Evolutionary conservation across 2,329 filamentous ascomycete genomes (phyloP), one percentile per base, ranked within the genome.

Genomic region (Zasmidium citrigriseum): DNA sequence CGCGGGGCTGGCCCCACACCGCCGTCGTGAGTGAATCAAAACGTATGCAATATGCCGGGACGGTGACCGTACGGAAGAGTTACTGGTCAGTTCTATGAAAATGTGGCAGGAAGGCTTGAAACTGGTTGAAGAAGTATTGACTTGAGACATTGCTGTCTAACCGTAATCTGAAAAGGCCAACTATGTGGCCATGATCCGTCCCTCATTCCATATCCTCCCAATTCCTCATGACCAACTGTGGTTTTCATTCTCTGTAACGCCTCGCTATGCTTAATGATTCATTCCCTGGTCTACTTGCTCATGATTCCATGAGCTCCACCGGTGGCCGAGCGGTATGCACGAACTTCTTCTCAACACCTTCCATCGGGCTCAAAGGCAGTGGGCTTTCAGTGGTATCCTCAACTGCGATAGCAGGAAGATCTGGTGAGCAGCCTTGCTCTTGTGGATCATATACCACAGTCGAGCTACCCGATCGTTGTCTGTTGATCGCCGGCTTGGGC

Each of bases 381-480:
- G 78, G 76, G 24, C 70, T 76, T 27, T 72, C 75, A 2, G 77
- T 84, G 12, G 82, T 85, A 71, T 88, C 85, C 70, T 86, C 84
- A 1, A 88, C 84, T 67, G 84, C 82, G 38, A 88, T 86, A 1
- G 83, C 84, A 1, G 86, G 86, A 41, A 88, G 71, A 62, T 80
- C 76, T 0, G 84, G 83, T 56, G 80, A 84, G 58, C 82, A 76
- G 2, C 85, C 85, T 63, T 88, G 84, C 46, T 86, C 82, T 55
- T 84, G 80, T 0, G 86, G 86, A 62, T 87, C 77, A 68, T 85
- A 88, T 51, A 88, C 84, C 46, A 87, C 76, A 1, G 84, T 86
- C 27, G 58, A 61, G 21, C 82, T 86, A 45, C 84, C 77, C 2
- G 77, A 77, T 51, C 79, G 66, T 62, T 47, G 75, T 57, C 74